A percentile compares a stretch with the other conserved stretches of the same genome.
phyloP scores from a whole-genome alignment of 345 rosid genomes.

The Populus euphratica region DNA sequence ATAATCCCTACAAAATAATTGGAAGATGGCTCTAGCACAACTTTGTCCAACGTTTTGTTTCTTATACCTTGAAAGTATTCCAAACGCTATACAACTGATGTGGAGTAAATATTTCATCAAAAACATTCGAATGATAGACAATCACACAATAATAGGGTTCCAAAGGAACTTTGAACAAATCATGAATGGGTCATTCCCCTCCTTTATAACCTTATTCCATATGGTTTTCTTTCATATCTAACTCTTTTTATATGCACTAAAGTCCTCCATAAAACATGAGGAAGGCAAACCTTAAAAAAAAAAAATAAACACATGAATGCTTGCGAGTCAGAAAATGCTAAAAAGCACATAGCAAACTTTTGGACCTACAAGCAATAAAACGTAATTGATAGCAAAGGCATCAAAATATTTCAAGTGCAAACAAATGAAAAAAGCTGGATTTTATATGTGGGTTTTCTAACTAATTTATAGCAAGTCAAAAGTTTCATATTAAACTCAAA shows the following conservation, averaged over 20 bases:
- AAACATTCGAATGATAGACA: not conserved
- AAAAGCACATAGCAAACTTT: slow-evolving; percentile 19
- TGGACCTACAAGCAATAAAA: slow-evolving; percentile 17
- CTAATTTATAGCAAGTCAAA: not conserved
- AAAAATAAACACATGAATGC: slow-evolving; percentile 8
- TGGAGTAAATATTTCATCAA: not conserved
- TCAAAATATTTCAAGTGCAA: not conserved
- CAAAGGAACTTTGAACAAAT: not conserved
- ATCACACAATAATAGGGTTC: not conserved
- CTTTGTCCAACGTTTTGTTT: too few species aligned
- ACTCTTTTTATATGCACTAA: not conserved
- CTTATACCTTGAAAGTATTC: not conserved
- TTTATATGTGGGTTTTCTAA: not conserved
- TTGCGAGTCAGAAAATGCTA: slow-evolving; percentile 13
- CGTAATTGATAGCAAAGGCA: not conserved
- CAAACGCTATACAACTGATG: not conserved
- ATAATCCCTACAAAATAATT: too few species aligned
- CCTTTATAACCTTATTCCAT: not conserved
- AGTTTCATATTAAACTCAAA: not conserved
- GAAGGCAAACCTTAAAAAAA: slow-evolving; percentile 3
- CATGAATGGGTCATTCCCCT: not conserved
- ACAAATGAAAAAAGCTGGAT: not conserved
- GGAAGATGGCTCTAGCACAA: too few species aligned
- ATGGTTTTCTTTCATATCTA: too few species aligned
- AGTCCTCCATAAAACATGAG: not conserved